phyloP scores from a whole-genome alignment of 2,329 filamentous ascomycete genomes.

The Talaromyces funiculosus region DNA sequence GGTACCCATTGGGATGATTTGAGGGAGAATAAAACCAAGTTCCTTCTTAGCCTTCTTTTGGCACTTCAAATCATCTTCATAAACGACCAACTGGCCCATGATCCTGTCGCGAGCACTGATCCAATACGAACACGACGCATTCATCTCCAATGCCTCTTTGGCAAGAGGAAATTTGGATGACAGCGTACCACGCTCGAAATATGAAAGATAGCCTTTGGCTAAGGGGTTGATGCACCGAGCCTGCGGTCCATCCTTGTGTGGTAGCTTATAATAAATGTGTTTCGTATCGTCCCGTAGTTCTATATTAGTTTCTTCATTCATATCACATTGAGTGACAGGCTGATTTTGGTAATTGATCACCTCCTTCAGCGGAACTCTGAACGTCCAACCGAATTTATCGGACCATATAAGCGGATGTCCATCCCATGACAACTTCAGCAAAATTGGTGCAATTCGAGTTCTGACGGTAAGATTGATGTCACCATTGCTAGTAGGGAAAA shows the following conservation, averaged over 20 bases:
- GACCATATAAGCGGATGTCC: slow-evolving; percentile 89
- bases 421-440: slow-evolving; percentile 83
- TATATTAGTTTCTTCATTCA: slow-evolving; percentile 66
- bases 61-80: slow-evolving; percentile 56
- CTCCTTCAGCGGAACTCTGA: slow-evolving; percentile 63
- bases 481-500: slow-evolving; percentile 64
- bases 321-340: slow-evolving; percentile 68
- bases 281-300: slow-evolving; percentile 60
- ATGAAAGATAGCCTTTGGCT: slow-evolving; percentile 82
- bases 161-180: slow-evolving; percentile 85
- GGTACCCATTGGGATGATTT: slow-evolving; percentile 97
- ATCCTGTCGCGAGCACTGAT: slow-evolving; percentile 93
- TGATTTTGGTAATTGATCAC: slow-evolving; percentile 61
- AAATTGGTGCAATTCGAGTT: slow-evolving; percentile 76
- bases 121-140: slow-evolving; percentile 98
- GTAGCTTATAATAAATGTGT: slow-evolving; percentile 80
- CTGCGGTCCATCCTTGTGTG: slow-evolving; percentile 88
- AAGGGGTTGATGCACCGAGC: slow-evolving; percentile 81
- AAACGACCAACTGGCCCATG: slow-evolving; percentile 91
- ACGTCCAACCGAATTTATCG: slow-evolving; percentile 88
- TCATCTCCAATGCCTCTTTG: slow-evolving; percentile 96
- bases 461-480: slow-evolving; percentile 74
- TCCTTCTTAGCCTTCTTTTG: slow-evolving; percentile 21
- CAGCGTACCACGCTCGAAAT: slow-evolving; percentile 84
- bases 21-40: slow-evolving; percentile 84